Evolutionary conservation across 2,329 filamentous ascomycete species (phyloP), one percentile per base, ranked within the genome.

Genomic region (Teratosphaeria gauchensis): DNA sequence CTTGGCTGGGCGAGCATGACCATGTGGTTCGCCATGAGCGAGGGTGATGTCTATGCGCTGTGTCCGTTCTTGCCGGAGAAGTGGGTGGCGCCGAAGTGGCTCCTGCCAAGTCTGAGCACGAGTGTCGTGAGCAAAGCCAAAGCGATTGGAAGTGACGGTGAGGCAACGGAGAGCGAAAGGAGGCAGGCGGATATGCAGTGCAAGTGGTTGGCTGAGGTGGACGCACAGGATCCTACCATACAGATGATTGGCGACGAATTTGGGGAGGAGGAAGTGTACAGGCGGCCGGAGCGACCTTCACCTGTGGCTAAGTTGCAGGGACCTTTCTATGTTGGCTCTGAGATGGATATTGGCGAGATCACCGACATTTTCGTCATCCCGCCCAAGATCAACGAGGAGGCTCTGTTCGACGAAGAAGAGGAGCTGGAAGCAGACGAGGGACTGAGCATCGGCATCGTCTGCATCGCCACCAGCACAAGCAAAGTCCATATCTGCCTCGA

Each of bases 11-110:
- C 91, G 7, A 85, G 92, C 9, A 96, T 96, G 89, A 97, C 94
- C 0, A 79, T 99, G 11, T 99, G 92, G 90, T 78, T 97, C 56
- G 91, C 92, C n/a, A 99, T 96, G 88, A 84, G 85, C 42, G 88
- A 90, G 60, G 94, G 94, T 3, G 92, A 96, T 69, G 82, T 97
- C 5, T 99, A 99, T 69, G 92, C 92, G 1, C 78, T 99, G 8
- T 96, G 92, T 70, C 94, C 94, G 1, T 80, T 99, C 48, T 78
- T 99, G 33, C 94, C 94, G 0, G 85, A 85, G 56, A 90, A 87
- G 66, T 97, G 92, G 91, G 84, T 89, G 28, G 85, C 74, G 66
- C 63, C 74, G n/a, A 81, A 86, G 1, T 87, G 88, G 0, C 78
- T 94, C 33, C 84, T 96, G 14, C 88, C 91, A 2, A 91, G 90